These are phyloP conservation scores for Alternaria arbusti DNA, from an alignment of 2,329 filamentous ascomycete genomes.

Conservation along the genomic window DNA sequence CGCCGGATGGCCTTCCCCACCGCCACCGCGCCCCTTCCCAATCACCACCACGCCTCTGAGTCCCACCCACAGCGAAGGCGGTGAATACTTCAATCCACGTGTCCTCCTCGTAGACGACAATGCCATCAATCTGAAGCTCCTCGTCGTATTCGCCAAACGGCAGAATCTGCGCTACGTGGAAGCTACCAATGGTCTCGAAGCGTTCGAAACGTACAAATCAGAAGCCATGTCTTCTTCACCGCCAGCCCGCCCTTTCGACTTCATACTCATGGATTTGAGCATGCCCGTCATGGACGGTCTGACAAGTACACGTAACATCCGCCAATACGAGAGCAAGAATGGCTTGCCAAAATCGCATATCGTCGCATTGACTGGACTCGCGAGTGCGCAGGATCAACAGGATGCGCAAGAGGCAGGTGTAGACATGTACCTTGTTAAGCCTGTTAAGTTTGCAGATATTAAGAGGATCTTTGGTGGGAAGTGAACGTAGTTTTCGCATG, in stretches of 20 bases:
- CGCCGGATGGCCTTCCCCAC: slow-evolving; percentile 14
- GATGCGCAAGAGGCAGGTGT: slow-evolving; percentile 45
- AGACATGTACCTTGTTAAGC: slow-evolving; percentile 49
- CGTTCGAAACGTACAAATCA: slow-evolving; percentile 31
- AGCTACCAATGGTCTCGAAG: slow-evolving; percentile 44
- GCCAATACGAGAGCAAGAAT: slow-evolving; percentile 35
- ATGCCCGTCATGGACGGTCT: slow-evolving; percentile 50
- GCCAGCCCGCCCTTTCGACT: slow-evolving; percentile 35
- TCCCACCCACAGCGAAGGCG: slow-evolving; percentile 18
- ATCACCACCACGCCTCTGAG: slow-evolving; percentile 24
- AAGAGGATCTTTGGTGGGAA: slow-evolving; percentile 33
- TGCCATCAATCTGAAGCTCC: slow-evolving; percentile 43
- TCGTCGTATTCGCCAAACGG: slow-evolving; percentile 52
- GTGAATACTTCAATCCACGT: slow-evolving; percentile 37
- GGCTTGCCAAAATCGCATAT: slow-evolving; percentile 29
- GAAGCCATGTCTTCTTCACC: slow-evolving; percentile 21
- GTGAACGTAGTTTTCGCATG: neutral
- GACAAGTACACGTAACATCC: slow-evolving; percentile 42
- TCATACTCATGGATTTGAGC: slow-evolving; percentile 44
- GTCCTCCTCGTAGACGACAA: slow-evolving; percentile 46
- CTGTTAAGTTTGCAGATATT: slow-evolving; percentile 46
- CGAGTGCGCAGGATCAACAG: slow-evolving; percentile 43
- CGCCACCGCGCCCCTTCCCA: slow-evolving; percentile 19
- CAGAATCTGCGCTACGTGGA: slow-evolving; percentile 35
- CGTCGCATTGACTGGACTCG: slow-evolving; percentile 48